phyloP scores from a whole-genome alignment of 371 early-diverging fungal species.

The Mycotypha africana region DNA sequence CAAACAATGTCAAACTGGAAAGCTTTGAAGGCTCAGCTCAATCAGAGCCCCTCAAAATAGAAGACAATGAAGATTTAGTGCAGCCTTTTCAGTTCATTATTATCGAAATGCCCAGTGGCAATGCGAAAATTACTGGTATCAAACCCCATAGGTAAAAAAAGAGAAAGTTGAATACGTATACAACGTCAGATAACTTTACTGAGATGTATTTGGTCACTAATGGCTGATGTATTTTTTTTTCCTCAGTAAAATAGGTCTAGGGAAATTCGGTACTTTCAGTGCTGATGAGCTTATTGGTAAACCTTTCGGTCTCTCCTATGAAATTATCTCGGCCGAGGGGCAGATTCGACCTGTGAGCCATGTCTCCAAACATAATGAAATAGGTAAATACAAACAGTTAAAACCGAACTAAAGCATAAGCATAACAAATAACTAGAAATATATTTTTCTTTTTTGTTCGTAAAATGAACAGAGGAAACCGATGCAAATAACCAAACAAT shows the following conservation, averaged over 20 bases:
- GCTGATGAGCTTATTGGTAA: slow-evolving; percentile 76
- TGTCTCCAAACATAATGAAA: slow-evolving; percentile 23
- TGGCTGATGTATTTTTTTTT: too few species aligned
- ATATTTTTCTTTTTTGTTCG: too few species aligned
- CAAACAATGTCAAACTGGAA: too few species aligned
- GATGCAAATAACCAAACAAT: slow-evolving; percentile 84
- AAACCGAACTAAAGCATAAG: background rate
- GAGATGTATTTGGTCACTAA: too few species aligned
- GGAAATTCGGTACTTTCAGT: slow-evolving; percentile 91
- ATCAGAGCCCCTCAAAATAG: too few species aligned
- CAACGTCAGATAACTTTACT: background rate
- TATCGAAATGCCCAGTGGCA: slow-evolving; percentile 82
- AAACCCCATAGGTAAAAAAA: slow-evolving; percentile 54
- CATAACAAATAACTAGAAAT: background rate
- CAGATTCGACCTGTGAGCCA: slow-evolving; percentile 42
- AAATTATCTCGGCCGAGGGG: slow-evolving; percentile 61
- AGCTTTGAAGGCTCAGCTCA: too few species aligned
- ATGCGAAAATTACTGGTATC: slow-evolving; percentile 71
- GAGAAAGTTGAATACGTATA: background rate
- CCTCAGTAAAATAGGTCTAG: slow-evolving; percentile 65
- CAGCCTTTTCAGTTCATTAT: slow-evolving; percentile 50
- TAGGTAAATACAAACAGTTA: slow-evolving; percentile 28
- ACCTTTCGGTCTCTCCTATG: slow-evolving; percentile 80
- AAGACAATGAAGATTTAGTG: background rate
- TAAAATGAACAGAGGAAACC: slow-evolving; percentile 57